phyloP scores from a whole-genome alignment of 257 asterid species.

The Oldenlandia corymbosa region DNA sequence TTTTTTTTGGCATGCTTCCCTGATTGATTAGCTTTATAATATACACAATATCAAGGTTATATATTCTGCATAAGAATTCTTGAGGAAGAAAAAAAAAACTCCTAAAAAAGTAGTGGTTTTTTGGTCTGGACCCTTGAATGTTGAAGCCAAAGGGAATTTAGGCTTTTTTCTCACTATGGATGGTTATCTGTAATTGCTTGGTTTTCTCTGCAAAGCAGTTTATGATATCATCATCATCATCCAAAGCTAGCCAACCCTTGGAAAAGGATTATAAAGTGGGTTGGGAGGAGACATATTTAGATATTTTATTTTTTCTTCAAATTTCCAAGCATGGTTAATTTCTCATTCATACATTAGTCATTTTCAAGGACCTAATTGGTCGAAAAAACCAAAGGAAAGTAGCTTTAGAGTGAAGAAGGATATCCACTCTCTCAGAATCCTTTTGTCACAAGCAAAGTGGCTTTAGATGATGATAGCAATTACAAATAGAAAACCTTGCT shows the following conservation, averaged over 20 bases:
- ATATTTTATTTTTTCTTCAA: background rate
- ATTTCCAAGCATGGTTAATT: background rate
- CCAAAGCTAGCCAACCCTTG: conserved; percentile 10
- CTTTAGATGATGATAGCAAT: background rate
- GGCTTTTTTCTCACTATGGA: conserved; percentile 4
- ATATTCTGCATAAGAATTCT: too few species aligned
- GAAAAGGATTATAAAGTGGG: conserved; percentile 1
- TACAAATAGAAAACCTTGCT: too few species aligned
- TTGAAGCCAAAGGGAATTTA: conserved; percentile 29
- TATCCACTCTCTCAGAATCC: conserved; percentile 29
- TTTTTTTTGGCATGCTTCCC: conserved; percentile 10
- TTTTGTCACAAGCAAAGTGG: conserved; percentile 24
- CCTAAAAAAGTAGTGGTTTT: conserved; percentile 11
- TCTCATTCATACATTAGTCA: background rate
- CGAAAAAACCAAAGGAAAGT: conserved; percentile 25
- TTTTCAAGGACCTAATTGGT: background rate
- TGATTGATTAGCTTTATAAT: conserved; percentile 12
- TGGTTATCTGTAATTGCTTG: conserved; percentile 11
- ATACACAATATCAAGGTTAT: conserved; percentile 1
- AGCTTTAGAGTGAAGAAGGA: conserved; percentile 20
- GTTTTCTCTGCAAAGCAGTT: conserved; percentile 8
- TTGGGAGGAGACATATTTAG: background rate
- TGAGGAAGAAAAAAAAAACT: too few species aligned
- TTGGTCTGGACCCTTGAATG: conserved; percentile 28
- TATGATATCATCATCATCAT: conserved; percentile 17